Evolutionary conservation across 257 asterid genomes (phyloP), one percentile per base, ranked within the genome.

Genomic region (Vinca minor): DNA sequence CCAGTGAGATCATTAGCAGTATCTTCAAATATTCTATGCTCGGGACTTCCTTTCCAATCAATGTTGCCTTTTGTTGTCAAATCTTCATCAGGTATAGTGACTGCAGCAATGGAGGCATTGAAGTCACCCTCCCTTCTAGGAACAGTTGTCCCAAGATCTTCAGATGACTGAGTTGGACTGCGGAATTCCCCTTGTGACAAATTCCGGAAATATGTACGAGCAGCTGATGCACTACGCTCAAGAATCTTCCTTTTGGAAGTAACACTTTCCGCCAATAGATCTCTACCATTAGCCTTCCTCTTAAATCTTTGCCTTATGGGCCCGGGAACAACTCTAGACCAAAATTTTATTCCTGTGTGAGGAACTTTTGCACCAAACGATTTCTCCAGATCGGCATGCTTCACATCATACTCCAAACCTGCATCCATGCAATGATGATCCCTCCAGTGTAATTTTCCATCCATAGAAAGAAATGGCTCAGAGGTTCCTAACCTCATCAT

Each of bases 371-470:
- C 84, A 64, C 96, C 97, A 73, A 93, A 93, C 44, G 98, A 82
- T 74, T 81, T 93, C 88, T 93, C 98, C 67, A 93, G 76, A 81
- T 93, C 97, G 42, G 98, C 92, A 74, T 93, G 97, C 79, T 87
- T 93, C 82, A 81, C 63, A 76, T 87, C 98, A 82, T 87, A 93
- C 77, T 93, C 98, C 65, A 84, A 84, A 41, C 94, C 98, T 65
- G 93, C 89, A 79, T 93, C 98, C 97, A 89, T 84, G 81, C 90
- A 84, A 78, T 84, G 97, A 77, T 89, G 98, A 79, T 87, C 98
- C 74, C 95, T 82, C 97, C 96, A 87, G 74, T 83, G 91, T 73
- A 87, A 69, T 76, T 80, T 85, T 77, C 87, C 94, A 41, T 87
- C 98, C 78, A 81, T 75, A 69, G 71, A 84, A 71, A 67, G 84